phyloP scores from a whole-genome alignment of 1,284 basidiomycete species.

The Moesziomyces sp. region DNA sequence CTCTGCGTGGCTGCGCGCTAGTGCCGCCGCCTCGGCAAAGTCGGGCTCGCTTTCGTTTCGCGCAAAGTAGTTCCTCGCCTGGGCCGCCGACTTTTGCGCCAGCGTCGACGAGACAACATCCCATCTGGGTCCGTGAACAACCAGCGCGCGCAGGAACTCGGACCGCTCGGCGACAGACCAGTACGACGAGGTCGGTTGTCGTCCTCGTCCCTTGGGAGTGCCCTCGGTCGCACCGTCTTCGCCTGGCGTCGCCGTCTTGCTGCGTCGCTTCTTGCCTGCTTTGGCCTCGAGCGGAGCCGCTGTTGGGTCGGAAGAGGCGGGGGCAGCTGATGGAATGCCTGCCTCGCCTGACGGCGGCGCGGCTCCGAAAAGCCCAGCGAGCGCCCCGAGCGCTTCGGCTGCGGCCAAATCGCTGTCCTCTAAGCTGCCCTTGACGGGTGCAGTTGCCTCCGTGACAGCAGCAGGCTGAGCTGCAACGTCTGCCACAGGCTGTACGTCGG shows the following conservation, averaged over 20 bases:
- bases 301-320: slow-evolving; percentile 1
- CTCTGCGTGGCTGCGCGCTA: slow-evolving; percentile 51
- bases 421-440: slow-evolving; percentile 16
- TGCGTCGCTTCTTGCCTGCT: slow-evolving; percentile 36
- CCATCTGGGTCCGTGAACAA: slow-evolving; percentile 79
- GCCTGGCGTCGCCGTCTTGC: slow-evolving; percentile 26
- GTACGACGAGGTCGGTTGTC: slow-evolving; percentile 69
- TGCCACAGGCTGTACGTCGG: slow-evolving; percentile 2
- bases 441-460: slow-evolving; percentile 1
- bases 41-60: slow-evolving; percentile 59
- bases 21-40: slow-evolving; percentile 58
- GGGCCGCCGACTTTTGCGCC: slow-evolving; percentile 81
- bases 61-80: slow-evolving; percentile 78
- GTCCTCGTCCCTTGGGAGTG: slow-evolving; percentile 41
- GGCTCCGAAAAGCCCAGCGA: slow-evolving; percentile 54
- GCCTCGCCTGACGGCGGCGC: slow-evolving; percentile 10
- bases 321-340: background rate
- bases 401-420: slow-evolving; percentile 68
- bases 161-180: slow-evolving; percentile 72
- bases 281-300: slow-evolving; percentile 4
- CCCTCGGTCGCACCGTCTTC: slow-evolving; percentile 25
- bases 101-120: slow-evolving; percentile 79
- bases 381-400: slow-evolving; percentile 68
- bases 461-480: background rate
- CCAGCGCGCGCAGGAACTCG: slow-evolving; percentile 75